These are phyloP conservation scores for Blastocystis sp. DNA, from an alignment of 352 stramenopile genomes.

Conservation along the genomic window DNA sequence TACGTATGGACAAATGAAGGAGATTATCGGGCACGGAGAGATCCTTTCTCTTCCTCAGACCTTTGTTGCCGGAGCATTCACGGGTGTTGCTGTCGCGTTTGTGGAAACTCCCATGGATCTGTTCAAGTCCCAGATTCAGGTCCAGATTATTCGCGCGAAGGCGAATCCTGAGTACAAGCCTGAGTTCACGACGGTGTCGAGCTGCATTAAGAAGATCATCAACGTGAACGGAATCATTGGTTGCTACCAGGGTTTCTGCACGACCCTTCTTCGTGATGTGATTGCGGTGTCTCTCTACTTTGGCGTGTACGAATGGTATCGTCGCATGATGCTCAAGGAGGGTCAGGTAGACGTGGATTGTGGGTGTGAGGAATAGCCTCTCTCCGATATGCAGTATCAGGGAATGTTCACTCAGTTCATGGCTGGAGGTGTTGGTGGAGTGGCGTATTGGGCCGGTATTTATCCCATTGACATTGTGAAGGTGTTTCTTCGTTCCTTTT, in stretches of 20 bases:
- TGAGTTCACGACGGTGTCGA: slow-evolving; percentile 30
- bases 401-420: slow-evolving; percentile 53
- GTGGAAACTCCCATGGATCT: slow-evolving; percentile 56
- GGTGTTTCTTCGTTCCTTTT: not conserved
- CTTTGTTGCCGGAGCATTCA: slow-evolving; percentile 40
- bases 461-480: slow-evolving; percentile 56
- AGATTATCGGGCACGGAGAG: slow-evolving; percentile 32
- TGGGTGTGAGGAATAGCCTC: not conserved
- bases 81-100: slow-evolving; percentile 49
- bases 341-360: not conserved
- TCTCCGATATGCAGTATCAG: slow-evolving; percentile 55
- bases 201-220: slow-evolving; percentile 42
- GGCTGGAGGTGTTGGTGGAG: slow-evolving; percentile 48
- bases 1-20: slow-evolving; percentile 44
- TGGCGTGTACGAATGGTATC: slow-evolving; percentile 50
- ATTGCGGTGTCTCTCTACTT: slow-evolving; percentile 56
- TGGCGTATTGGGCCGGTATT: slow-evolving; percentile 48
- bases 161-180: slow-evolving; percentile 56
- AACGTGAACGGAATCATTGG: slow-evolving; percentile 46
- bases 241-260: slow-evolving; percentile 52
- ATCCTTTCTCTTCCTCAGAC: slow-evolving; percentile 40
- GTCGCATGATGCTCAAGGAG: not conserved
- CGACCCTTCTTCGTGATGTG: slow-evolving; percentile 43
- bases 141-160: slow-evolving; percentile 50
- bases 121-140: slow-evolving; percentile 55